Conservation (phyloP, 2,329 filamentous ascomycete species). For the Aspergillus sp. region DNA sequence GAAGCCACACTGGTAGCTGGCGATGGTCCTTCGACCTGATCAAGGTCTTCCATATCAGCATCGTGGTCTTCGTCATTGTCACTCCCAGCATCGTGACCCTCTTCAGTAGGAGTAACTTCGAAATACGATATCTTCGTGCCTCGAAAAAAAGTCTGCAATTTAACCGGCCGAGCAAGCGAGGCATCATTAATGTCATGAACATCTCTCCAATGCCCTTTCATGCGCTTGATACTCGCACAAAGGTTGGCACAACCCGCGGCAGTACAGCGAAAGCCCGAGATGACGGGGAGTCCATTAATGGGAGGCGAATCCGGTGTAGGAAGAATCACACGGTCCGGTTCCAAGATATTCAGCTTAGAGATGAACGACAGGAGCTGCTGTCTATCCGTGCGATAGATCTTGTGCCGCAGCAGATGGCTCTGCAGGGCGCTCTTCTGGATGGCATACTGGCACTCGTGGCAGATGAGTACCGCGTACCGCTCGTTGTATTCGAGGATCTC, state of each 20-base stretch:
- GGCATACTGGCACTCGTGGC: conserved; percentile 10
- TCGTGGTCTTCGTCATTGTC: neutral
- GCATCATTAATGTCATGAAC: neutral
- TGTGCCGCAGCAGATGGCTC: conserved; percentile 13
- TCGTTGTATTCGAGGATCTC: conserved; percentile 4
- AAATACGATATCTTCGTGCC: conserved; percentile 11
- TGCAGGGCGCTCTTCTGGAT: conserved; percentile 12
- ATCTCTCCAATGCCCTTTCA: conserved; percentile 7
- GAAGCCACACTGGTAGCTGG: no score
- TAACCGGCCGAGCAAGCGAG: neutral
- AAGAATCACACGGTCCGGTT: conserved; percentile 1
- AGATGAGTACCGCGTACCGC: conserved; percentile 7
- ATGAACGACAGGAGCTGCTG: neutral
- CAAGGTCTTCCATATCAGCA: neutral
- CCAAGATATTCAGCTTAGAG: neutral
- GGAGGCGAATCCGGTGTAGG: neutral
- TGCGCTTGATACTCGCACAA: conserved; percentile 10
- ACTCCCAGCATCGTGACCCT: no score
- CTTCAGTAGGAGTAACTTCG: neutral
- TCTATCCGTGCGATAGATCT: conserved; percentile 11
- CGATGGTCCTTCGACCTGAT: neutral
- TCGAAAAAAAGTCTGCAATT: conserved; percentile 13
- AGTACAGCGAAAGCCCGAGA: conserved; percentile 8
- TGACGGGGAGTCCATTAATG: neutral
- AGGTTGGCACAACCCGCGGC: conserved; percentile 1